Evolutionary conservation across 2,329 filamentous ascomycete species (phyloP), one percentile per base, ranked within the genome.

Genomic region (Camptophora hylomeconis): DNA sequence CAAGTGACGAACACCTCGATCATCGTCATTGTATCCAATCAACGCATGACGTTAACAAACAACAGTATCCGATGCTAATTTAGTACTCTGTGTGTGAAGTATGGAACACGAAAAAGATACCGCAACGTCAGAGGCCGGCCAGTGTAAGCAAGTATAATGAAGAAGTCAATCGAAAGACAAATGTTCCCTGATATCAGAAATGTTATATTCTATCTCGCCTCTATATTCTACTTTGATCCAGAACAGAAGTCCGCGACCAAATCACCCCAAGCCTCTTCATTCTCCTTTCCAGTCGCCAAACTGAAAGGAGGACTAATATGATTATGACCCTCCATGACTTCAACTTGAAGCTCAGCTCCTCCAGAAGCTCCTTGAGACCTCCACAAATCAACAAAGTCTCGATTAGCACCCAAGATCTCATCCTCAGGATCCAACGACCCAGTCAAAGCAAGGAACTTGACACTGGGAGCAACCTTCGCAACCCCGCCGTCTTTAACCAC

Each of bases 301-400:
- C 13, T 13, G 10, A 37, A 15, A 5, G 20, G 7, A 7, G 34
- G 34, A 27, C 26, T 33, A 16, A 33, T 15, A 17, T 37, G 34
- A 24, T 37, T 37, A 11, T 37, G 34, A 11, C 33, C 33, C 2
- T 28, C 33, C 9, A 35, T 21, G 18, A 20, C 17, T 5, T 10
- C 29, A 2, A 36, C 25, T 15, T 20, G 15, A 15, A 36, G 13
- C 11, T 8, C 11, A 15, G 24, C 16, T 12, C 13, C 9, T 10
- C 20, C 22, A 13, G 8, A 14, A 13, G 17, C 15, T 19, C 30
- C 26, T 9, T 20, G 13, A 5, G 12, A 10, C 11, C 17, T 10
- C 33, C 30, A 39, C 15, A 32, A 30, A 10, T 35, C 23, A 5
- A 35, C 16, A 14, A 41, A 41, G n/a, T 39, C 36, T 17, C 17